phyloP scores from a whole-genome alignment of 2,329 filamentous ascomycete species.

The Paecilomyces dactylethromorphus region DNA sequence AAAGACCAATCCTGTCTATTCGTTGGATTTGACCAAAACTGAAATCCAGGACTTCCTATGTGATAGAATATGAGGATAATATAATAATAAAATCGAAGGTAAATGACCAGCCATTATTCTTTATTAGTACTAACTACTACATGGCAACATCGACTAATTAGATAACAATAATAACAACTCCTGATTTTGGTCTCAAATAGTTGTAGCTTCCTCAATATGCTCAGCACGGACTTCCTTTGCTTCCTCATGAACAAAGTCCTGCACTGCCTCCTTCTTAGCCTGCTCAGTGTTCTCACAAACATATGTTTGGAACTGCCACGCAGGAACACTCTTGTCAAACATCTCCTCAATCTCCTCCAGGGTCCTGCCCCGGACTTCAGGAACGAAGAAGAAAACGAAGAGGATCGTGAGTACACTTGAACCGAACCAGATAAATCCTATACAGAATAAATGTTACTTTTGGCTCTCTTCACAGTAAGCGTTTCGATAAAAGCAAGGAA shows the following conservation, averaged over 20 bases:
- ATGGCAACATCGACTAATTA: background rate
- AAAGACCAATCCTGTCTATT: too few species aligned
- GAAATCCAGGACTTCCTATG: too few species aligned
- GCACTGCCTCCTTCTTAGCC: background rate
- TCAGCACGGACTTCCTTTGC: background rate
- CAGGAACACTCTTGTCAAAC: conserved; percentile 1
- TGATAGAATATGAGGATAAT: too few species aligned
- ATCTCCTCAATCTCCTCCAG: conserved; percentile 16
- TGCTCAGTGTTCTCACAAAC: background rate
- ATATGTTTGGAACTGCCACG: conserved; percentile 1
- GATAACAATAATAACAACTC: background rate
- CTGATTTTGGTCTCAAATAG: background rate
- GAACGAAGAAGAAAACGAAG: conserved; percentile 24
- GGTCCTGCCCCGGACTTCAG: conserved; percentile 19
- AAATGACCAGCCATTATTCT: too few species aligned
- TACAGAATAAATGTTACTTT: background rate
- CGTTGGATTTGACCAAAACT: too few species aligned
- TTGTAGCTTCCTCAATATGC: background rate
- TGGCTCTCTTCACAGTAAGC: background rate
- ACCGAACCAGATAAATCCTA: conserved; percentile 36
- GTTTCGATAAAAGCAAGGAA: background rate
- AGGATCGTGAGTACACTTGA: conserved; percentile 27
- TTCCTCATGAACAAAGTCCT: background rate
- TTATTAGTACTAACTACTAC: too few species aligned
- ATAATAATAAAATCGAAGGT: too few species aligned